These are phyloP conservation scores for Aspergillus baeticus DNA, from an alignment of 495 filamentous ascomycete genomes.

Conservation along the genomic window DNA sequence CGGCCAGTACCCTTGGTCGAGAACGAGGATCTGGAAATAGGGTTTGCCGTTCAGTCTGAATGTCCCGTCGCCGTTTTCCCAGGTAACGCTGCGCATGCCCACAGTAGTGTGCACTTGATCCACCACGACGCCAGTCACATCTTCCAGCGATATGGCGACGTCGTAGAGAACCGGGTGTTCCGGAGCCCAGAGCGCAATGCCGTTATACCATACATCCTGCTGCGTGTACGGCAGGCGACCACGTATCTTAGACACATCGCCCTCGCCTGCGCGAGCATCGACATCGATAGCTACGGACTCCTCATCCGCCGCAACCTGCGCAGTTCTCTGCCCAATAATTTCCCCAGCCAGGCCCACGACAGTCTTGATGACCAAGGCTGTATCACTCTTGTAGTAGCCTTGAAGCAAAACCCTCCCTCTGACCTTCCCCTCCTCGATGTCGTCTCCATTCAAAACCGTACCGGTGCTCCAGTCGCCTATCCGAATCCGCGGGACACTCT, in stretches of 20 bases:
- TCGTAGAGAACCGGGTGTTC: constrained; percentile 41
- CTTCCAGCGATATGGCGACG: constrained; percentile 27
- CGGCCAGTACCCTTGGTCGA: constrained; percentile 43
- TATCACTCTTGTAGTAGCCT: constrained; percentile 15
- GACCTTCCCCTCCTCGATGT: constrained; percentile 28
- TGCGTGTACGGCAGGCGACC: constrained; percentile 12
- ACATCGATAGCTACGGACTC: constrained; percentile 25
- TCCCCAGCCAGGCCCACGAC: constrained; percentile 13
- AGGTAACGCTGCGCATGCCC: constrained; percentile 37
- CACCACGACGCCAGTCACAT: constrained; percentile 15
- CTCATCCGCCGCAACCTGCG: constrained; percentile 15
- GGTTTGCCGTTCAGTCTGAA: constrained; percentile 40
- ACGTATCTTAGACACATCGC: constrained; percentile 7
- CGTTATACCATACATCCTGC: constrained; percentile 26
- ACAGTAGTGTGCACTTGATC: constrained; percentile 33
- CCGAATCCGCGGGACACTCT: constrained; percentile 32
- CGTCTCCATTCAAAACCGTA: constrained; percentile 33
- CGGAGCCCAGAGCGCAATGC: constrained; percentile 37
- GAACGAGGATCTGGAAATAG: constrained; percentile 35
- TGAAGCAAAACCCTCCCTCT: constrained; percentile 25
- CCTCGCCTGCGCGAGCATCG: constrained; percentile 12
- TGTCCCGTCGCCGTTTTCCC: constrained; percentile 35
- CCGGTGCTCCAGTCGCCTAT: constrained; percentile 29
- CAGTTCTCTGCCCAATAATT: constrained; percentile 15
- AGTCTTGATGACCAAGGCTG: not conserved